Base-by-base conservation (phyloP, 2,329 filamentous ascomycete species). In the Penicillium concentricum region DNA sequence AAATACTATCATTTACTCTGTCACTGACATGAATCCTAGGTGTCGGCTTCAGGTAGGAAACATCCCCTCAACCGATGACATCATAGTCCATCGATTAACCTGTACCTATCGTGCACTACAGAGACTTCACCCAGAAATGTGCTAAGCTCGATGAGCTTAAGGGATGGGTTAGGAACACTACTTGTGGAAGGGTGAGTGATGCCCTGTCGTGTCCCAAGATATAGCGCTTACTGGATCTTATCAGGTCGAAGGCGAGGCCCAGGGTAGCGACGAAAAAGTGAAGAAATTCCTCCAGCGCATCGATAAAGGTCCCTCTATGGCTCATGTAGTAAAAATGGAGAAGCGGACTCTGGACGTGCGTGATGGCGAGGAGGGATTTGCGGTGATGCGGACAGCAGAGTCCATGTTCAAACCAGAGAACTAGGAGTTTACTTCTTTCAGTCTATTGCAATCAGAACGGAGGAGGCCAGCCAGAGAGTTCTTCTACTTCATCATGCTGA, bases 181-280 rank as follows among this genome's bases (percentile, higher is more conserved):
- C 67, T 7, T 76, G 78, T 54, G 78, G 76, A 60, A 74, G 74
- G 65, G 79, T 80, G 45, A 9, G 72, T 59, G n/a, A 28, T 43
- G 38, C 45, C 54, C 48, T 61, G n/a, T 22, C 28, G 7, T 28
- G 26, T 24, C 10, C 6, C 50, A 45, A 35, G 35, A 16, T 18
- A 41, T 35, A 16, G 5, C 18, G 13, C 54, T 41, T 12, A 56
- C 43, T 43, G 3, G 49, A 30, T 41, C 18, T 30, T 20, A 42
- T 54, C 63, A 96, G 91, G 92, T 97, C 45, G 86, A 91, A 69
- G 93, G 93, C 26, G 92, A 97, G 76, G 92, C 88, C 5, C 93
- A 97, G 72, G 92, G 91, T 30, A 80, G 83, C 2, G 81, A 86
- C 1, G 81, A 85, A 0, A 75, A 82, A 2, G 72, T 97, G 26